A percentile compares a stretch with the other conserved stretches of the same genome.
Evolutionary conservation across 352 stramenopile genomes (phyloP).

Genomic region (Pythium scleroteichum): DNA sequence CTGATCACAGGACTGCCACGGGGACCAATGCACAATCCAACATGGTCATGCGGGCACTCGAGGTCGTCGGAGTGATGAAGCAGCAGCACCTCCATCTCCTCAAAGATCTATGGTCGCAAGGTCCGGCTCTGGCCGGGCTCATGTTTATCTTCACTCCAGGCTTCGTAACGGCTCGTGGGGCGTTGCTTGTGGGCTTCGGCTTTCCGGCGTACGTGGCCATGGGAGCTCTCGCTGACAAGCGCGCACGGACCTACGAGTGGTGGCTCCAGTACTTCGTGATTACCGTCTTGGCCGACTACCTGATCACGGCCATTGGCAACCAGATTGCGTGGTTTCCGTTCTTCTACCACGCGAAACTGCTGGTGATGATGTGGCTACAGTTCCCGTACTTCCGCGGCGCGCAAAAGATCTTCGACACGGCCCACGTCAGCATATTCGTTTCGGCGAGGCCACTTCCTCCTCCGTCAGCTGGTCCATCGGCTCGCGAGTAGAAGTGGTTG

Average conservation of each 20-base stretch:
- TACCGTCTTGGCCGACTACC: slow-evolving; percentile 67
- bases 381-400: slow-evolving; percentile 90
- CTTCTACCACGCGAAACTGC: slow-evolving; percentile 85
- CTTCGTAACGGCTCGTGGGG: slow-evolving; percentile 80
- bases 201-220: slow-evolving; percentile 85
- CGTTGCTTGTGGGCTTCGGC: slow-evolving; percentile 70
- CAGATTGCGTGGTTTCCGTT: slow-evolving; percentile 80
- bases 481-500: not conserved
- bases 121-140: slow-evolving; percentile 69
- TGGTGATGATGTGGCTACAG: slow-evolving; percentile 87
- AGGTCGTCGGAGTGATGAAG: slow-evolving; percentile 65
- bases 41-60: slow-evolving; percentile 67
- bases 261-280: slow-evolving; percentile 87
- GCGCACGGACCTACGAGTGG: slow-evolving; percentile 81
- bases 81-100: slow-evolving; percentile 66
- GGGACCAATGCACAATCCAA: slow-evolving; percentile 47
- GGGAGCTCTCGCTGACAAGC: slow-evolving; percentile 73
- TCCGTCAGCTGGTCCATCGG: not conserved
- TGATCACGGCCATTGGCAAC: slow-evolving; percentile 52
- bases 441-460: slow-evolving; percentile 2
- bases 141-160: slow-evolving; percentile 87
- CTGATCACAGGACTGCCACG: slow-evolving; percentile 16
- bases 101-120: slow-evolving; percentile 79
- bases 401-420: slow-evolving; percentile 76
- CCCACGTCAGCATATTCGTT: slow-evolving; percentile 79